Conservation (phyloP, 148 eudicot species). For the Dysphania ambrosioides region DNA sequence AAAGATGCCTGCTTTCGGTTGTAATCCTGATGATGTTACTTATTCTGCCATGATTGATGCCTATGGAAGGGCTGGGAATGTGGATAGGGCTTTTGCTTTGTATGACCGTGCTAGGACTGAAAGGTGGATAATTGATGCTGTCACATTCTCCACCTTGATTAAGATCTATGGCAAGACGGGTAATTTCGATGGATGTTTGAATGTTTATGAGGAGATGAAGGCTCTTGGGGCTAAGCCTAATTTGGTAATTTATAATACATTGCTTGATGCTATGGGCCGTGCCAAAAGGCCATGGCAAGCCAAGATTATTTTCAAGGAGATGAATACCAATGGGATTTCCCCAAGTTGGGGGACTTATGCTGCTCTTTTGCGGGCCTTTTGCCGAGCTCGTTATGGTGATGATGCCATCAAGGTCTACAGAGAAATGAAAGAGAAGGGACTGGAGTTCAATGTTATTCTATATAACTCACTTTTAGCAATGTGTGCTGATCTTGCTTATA, state of each 20-base stretch:
- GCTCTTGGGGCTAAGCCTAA: slow-evolving; percentile 65
- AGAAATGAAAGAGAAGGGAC: slow-evolving; percentile 68
- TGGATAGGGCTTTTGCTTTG: slow-evolving; percentile 60
- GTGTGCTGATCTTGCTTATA: slow-evolving; percentile 76
- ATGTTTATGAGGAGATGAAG: slow-evolving; percentile 91
- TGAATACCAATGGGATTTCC: slow-evolving; percentile 42
- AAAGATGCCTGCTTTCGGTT: slow-evolving; percentile 59
- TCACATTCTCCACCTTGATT: slow-evolving; percentile 67
- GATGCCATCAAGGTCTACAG: slow-evolving; percentile 65
- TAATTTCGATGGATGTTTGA: slow-evolving; percentile 92
- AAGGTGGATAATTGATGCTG: slow-evolving; percentile 66
- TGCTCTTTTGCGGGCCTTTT: slow-evolving; percentile 64
- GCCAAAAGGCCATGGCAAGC: slow-evolving; percentile 93
- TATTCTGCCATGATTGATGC: slow-evolving; percentile 82
- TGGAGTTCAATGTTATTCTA: slow-evolving; percentile 55
- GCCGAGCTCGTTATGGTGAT: slow-evolving; percentile 66
- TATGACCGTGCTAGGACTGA: slow-evolving; percentile 76
- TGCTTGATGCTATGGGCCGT: slow-evolving; percentile 85
- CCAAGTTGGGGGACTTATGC: slow-evolving; percentile 77
- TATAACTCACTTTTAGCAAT: slow-evolving; percentile 70
- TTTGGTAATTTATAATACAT: slow-evolving; percentile 47
- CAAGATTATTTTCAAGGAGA: slow-evolving; percentile 59
- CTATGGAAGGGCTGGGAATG: slow-evolving; percentile 64
- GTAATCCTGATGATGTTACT: slow-evolving; percentile 65
- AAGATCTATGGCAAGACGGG: slow-evolving; percentile 58